These are phyloP conservation scores for Leccinum subgranulosum DNA, from an alignment of 768 basidiomycete species.

Conservation along the genomic window DNA sequence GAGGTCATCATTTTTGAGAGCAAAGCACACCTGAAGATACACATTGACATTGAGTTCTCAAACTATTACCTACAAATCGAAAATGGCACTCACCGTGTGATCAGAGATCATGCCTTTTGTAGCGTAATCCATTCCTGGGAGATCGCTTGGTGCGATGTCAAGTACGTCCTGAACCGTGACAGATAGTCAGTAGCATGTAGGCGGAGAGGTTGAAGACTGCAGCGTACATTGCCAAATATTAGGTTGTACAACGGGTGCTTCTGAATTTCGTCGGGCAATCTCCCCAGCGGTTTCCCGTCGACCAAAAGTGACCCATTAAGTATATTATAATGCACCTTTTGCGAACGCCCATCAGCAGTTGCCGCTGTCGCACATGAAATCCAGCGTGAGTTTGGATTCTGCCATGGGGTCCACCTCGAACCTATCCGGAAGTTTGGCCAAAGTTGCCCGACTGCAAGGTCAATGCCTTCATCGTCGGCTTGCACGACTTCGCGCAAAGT, in stretches of 20 bases:
- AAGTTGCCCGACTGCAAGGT: constrained; percentile 27
- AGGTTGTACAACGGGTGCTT: constrained; percentile 21
- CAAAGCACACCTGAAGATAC: constrained; percentile 23
- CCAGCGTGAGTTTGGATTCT: constrained; percentile 21
- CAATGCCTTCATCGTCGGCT: constrained; percentile 11
- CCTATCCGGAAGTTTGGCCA: constrained; percentile 26
- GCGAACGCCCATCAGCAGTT: constrained; percentile 9
- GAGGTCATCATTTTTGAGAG: not conserved
- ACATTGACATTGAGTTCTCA: not conserved
- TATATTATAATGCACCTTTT: constrained; percentile 21
- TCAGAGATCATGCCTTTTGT: not conserved
- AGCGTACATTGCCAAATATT: constrained; percentile 37
- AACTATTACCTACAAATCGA: not conserved
- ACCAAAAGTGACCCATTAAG: constrained; percentile 39
- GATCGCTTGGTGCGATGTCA: not conserved
- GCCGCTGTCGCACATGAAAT: constrained; percentile 15
- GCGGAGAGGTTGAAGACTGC: not conserved
- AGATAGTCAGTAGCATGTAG: not conserved
- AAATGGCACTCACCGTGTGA: not conserved
- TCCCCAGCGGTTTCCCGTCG: constrained; percentile 35
- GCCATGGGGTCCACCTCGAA: constrained; percentile 17
- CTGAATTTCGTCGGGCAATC: constrained; percentile 34
- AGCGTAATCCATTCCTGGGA: constrained; percentile 3
- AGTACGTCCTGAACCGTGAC: constrained; percentile 2
- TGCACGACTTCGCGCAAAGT: constrained; percentile 3